These are phyloP conservation scores for Cystofilobasidium macerans DNA, from an alignment of 768 basidiomycete species.

Conservation along the genomic window DNA sequence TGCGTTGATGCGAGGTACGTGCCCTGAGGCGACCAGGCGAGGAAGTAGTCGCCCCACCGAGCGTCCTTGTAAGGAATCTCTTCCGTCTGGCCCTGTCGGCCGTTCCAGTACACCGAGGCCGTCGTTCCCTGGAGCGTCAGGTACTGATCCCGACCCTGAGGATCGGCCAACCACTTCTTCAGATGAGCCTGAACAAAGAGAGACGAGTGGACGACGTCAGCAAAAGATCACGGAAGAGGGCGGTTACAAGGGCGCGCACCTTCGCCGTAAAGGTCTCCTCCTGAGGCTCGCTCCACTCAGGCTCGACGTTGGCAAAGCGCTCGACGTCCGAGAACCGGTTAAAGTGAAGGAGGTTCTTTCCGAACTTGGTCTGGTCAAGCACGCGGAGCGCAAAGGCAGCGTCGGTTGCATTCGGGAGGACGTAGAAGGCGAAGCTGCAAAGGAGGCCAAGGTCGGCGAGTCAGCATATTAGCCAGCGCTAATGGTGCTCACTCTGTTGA, in stretches of 20 bases:
- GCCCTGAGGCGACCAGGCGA: slow-evolving; percentile 91
- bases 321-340: slow-evolving; percentile 88
- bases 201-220: background rate
- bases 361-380: slow-evolving; percentile 51
- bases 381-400: slow-evolving; percentile 38
- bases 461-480: background rate
- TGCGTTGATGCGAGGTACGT: slow-evolving; percentile 91
- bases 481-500: no score
- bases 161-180: slow-evolving; percentile 85
- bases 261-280: slow-evolving; percentile 61
- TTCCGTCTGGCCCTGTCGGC: slow-evolving; percentile 52
- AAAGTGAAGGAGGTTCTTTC: slow-evolving; percentile 70
- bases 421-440: slow-evolving; percentile 68
- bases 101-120: slow-evolving; percentile 83
- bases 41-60: slow-evolving; percentile 93
- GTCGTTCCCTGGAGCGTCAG: slow-evolving; percentile 86
- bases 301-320: slow-evolving; percentile 53
- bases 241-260: slow-evolving; percentile 40
- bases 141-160: slow-evolving; percentile 88
- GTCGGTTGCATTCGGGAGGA: slow-evolving; percentile 37
- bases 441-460: slow-evolving; percentile 41
- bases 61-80: slow-evolving; percentile 49
- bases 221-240: background rate
- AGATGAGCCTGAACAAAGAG: slow-evolving; percentile 67
- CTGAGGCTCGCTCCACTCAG: slow-evolving; percentile 60